Percentiles rank a stretch among this genome's conserved stretches.
These are phyloP conservation scores for Oxyria digyna DNA, from an alignment of 148 eudicot species.

Conservation along the genomic window DNA sequence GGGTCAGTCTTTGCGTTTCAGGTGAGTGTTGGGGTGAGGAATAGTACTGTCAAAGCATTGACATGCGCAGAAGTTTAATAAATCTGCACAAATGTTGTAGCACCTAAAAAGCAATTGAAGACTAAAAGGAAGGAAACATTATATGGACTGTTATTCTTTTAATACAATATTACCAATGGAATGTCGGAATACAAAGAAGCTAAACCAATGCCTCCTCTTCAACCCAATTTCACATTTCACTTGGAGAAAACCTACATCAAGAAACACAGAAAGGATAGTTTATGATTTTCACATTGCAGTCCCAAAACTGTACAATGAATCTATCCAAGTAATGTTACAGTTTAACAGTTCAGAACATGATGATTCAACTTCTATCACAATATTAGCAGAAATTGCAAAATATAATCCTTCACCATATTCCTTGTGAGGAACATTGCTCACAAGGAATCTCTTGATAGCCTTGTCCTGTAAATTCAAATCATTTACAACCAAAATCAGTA, in stretches of 20 bases:
- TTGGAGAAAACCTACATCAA: not conserved
- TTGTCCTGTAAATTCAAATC: conserved; percentile 17
- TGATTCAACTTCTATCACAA: not conserved
- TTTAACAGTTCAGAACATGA: not conserved
- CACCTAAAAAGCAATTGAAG: too few relatives aligned
- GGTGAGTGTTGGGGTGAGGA: not conserved
- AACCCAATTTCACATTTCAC: not conserved
- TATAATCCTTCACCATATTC: not conserved
- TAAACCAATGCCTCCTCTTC: not conserved
- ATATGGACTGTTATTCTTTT: not conserved
- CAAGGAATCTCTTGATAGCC: conserved; percentile 36
- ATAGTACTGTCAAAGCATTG: not conserved
- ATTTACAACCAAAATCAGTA: not conserved
- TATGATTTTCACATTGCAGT: not conserved
- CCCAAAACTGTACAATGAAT: not conserved
- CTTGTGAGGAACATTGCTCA: conserved; percentile 41
- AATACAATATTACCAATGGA: not conserved
- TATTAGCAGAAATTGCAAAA: not conserved
- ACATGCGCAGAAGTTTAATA: not conserved
- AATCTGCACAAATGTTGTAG: not conserved
- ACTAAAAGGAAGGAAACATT: not conserved
- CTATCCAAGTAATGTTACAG: not conserved
- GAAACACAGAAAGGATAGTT: not conserved
- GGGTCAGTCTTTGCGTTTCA: not conserved
- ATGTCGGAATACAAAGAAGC: not conserved